Conservation (phyloP, 345 rosid genomes). For the Heritiera littoralis region DNA sequence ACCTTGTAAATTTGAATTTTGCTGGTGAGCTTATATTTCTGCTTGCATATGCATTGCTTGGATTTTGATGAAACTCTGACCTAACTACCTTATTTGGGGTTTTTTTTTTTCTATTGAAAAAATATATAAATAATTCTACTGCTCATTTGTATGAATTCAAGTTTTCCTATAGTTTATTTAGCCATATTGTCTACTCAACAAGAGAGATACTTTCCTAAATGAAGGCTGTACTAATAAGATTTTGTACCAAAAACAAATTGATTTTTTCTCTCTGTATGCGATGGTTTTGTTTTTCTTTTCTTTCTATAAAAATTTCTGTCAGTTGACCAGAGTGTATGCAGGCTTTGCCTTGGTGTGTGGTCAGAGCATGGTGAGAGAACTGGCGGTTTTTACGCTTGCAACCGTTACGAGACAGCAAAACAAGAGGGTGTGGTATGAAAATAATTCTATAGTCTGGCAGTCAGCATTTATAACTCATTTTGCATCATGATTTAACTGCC, state of each 20-base stretch:
- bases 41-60: not conserved
- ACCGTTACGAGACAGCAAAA: conserved; percentile 79
- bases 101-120: not conserved
- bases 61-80: conserved; percentile 8
- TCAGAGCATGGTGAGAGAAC: conserved; percentile 81
- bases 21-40: conserved; percentile 40
- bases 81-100: not conserved
- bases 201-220: not conserved
- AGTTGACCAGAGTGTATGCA: conserved; percentile 35
- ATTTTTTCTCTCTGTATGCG: not conserved
- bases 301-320: not conserved
- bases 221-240: not conserved
- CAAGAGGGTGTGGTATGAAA: conserved; percentile 80
- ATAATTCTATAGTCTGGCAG: not conserved
- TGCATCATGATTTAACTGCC: not conserved
- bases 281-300: conserved; percentile 3
- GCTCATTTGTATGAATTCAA: not conserved
- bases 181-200: not conserved
- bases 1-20: conserved; percentile 86
- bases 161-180: conserved; percentile 9
- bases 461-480: conserved; percentile 4
- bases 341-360: conserved; percentile 87
- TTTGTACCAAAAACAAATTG: not conserved
- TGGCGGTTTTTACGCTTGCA: conserved; percentile 84
- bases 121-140: not conserved